phyloP scores from a whole-genome alignment of 805 yeast genomes.

The Kuraishia hungarica region DNA sequence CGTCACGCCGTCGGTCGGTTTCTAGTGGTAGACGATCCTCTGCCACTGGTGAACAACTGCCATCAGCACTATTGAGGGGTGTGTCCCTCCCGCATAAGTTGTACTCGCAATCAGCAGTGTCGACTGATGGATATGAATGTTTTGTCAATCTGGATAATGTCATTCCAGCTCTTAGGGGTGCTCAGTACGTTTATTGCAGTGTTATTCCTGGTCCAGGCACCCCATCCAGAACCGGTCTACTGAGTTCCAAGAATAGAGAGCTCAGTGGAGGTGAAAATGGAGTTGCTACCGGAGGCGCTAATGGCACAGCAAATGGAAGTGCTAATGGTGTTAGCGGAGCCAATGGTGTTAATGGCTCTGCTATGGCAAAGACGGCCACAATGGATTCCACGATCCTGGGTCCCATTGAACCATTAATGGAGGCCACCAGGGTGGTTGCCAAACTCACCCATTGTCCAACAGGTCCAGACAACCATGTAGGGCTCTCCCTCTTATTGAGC shows the following conservation, averaged over 20 bases:
- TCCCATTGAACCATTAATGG: conserved; percentile 12
- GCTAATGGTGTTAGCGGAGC: neutral
- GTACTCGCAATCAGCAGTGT: conserved; percentile 3
- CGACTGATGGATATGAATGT: conserved; percentile 27
- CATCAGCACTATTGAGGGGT: conserved; percentile 8
- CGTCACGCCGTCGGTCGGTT: conserved; percentile 13
- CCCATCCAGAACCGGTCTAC: conserved; percentile 11
- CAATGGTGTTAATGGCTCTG: neutral
- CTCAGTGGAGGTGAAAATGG: conserved; percentile 3
- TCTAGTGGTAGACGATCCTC: conserved; percentile 20
- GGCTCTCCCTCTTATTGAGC: conserved; percentile 44
- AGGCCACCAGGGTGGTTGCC: conserved; percentile 41
- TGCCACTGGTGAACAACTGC: neutral
- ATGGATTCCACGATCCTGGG: neutral
- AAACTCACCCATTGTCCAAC: conserved; percentile 29
- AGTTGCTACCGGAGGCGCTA: neutral
- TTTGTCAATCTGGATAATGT: conserved; percentile 33
- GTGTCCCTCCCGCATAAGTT: conserved; percentile 46
- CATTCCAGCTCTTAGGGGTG: conserved; percentile 9
- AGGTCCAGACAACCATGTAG: conserved; percentile 32
- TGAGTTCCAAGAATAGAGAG: conserved; percentile 14
- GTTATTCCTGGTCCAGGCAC: conserved; percentile 44
- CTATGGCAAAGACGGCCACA: neutral
- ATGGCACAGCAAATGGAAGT: neutral
- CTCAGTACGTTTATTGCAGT: conserved; percentile 37